phyloP scores from a whole-genome alignment of 148 eudicot species.

The Cornus florida region DNA sequence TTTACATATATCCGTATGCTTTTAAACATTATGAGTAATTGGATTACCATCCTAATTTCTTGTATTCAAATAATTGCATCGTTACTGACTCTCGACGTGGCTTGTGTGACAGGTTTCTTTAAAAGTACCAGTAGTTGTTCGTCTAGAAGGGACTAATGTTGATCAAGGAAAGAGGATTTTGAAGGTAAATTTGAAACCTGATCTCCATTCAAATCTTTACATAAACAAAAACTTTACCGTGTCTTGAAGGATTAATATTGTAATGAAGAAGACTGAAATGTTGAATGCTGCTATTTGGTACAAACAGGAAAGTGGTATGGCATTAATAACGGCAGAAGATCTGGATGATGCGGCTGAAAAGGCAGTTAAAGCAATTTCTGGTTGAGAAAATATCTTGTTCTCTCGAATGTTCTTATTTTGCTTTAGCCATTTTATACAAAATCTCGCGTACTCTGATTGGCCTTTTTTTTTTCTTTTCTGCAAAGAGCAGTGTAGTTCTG shows the following conservation, averaged over 20 bases:
- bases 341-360: slow-evolving; percentile 96
- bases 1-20: too few relatives aligned
- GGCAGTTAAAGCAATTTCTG: slow-evolving; percentile 67
- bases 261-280: background rate
- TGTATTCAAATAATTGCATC: background rate
- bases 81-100: slow-evolving; percentile 6
- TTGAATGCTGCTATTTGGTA: background rate
- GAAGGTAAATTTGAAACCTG: slow-evolving; percentile 43
- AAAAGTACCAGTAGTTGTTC: slow-evolving; percentile 86
- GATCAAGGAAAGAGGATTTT: slow-evolving; percentile 95
- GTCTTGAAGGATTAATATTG: background rate
- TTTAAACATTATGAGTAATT: too few relatives aligned
- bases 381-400: slow-evolving; percentile 7
- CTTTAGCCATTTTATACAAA: too few relatives aligned
- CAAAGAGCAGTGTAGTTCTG: background rate
- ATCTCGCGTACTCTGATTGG: too few relatives aligned
- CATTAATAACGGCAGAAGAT: slow-evolving; percentile 90
- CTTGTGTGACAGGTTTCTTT: slow-evolving; percentile 54
- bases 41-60: too few relatives aligned
- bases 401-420: background rate
- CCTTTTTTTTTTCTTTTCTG: too few relatives aligned
- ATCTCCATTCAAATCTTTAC: background rate
- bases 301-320: slow-evolving; percentile 89
- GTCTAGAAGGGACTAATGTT: slow-evolving; percentile 97
- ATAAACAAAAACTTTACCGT: background rate